Percentiles rank a stretch among this genome's conserved stretches.
These are phyloP conservation scores for Lactarius psammicola DNA, from an alignment of 768 basidiomycete genomes.

Conservation along the genomic window DNA sequence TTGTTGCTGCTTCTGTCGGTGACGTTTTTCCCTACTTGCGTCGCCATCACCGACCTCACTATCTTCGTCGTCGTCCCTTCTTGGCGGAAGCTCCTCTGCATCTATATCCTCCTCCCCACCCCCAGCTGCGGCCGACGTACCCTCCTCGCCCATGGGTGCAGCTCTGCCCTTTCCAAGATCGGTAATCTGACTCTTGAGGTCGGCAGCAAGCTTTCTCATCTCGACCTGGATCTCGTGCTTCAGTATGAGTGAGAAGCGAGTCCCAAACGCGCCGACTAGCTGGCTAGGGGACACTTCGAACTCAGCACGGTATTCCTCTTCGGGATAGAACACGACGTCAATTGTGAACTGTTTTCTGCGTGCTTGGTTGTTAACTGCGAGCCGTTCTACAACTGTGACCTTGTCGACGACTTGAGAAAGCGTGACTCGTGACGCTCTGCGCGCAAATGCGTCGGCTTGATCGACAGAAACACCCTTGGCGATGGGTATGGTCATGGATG, in stretches of 20 bases:
- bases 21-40: slow-evolving; percentile 73
- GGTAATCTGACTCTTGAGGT: slow-evolving; percentile 72
- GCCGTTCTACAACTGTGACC: slow-evolving; percentile 75
- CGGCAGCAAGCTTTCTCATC: slow-evolving; percentile 80
- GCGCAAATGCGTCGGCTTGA: slow-evolving; percentile 79
- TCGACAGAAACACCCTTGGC: slow-evolving; percentile 48
- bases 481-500: slow-evolving; percentile 89
- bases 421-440: slow-evolving; percentile 78
- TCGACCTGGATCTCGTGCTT: slow-evolving; percentile 85
- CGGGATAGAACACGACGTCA: slow-evolving; percentile 81
- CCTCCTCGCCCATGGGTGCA: slow-evolving; percentile 42
- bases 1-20: slow-evolving; percentile 68
- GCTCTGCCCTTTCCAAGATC: slow-evolving; percentile 81
- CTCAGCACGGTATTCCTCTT: slow-evolving; percentile 77
- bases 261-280: slow-evolving; percentile 67
- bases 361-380: slow-evolving; percentile 61
- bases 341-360: slow-evolving; percentile 81
- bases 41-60: slow-evolving; percentile 83
- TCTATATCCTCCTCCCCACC: slow-evolving; percentile 51
- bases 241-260: slow-evolving; percentile 73
- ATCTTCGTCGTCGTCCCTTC: slow-evolving; percentile 56
- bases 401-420: slow-evolving; percentile 86
- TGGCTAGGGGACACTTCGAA: slow-evolving; percentile 73
- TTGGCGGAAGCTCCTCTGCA: slow-evolving; percentile 39
- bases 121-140: slow-evolving; percentile 53